Evolutionary conservation across 2,329 filamentous ascomycete genomes (phyloP), one percentile per base, ranked within the genome.

Genomic region (Botrytis fabae): DNA sequence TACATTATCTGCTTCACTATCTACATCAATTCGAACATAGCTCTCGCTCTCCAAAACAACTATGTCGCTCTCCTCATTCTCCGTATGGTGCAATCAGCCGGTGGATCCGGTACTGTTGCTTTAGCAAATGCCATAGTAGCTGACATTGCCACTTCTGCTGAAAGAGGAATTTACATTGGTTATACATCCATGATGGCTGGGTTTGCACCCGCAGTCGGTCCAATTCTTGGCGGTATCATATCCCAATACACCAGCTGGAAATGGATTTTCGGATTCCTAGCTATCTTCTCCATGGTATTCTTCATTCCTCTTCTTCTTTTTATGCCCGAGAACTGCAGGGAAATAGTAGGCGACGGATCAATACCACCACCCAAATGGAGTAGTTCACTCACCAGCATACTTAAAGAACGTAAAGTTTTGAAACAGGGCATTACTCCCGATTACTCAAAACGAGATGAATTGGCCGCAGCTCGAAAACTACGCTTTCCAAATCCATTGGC

Each of bases 161-260:
- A 93, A 78, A 83, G 78, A 61, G 78, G 91, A 73, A 89, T 86
- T 69, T 94, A 92, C 78, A 90, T 94, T 82, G 91, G 88, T 60
- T 86, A 89, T 75, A 87, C 89, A 28, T 87, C 86, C 46, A 89
- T 3, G 82, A 85, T 54, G 89, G 89, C 76, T 0, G 84, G 89
- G 0, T 78, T 91, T 1, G 86, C 82, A 20, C 74, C 75, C 0
- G 71, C 74, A 35, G 51, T 78, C 28, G 77, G 75, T 18, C 78
- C 78, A 2, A 74, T 79, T 18, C 60, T 80, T 18, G 78, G 79
- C n/a, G 78, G 77, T 25, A 66, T 77, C 14, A 54, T 79, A 12
- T 63, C 63, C 3, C 75, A 79, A 70, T 75, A 75, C 35, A 74
- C 75, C 25, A 76, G 77, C 48, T 80, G 76, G 76, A 72, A 76